Evolutionary conservation across 163 green algal species (phyloP).

Genomic region (Chlorella variabilis): DNA sequence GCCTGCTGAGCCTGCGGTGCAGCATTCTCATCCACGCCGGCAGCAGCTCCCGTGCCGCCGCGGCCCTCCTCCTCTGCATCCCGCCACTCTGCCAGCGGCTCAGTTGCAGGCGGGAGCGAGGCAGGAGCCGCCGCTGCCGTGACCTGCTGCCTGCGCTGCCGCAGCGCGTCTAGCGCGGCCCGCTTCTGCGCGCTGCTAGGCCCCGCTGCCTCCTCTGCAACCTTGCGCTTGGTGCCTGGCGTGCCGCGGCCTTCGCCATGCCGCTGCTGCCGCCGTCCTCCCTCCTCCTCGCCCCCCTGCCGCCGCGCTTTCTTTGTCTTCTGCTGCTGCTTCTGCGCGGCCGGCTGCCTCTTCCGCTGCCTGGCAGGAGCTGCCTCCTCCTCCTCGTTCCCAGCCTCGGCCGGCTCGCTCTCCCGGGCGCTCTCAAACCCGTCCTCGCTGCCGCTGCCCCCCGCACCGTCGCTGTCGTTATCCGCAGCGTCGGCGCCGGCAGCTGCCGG

Average conservation of each 20-base stretch:
- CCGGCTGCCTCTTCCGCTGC: not conserved
- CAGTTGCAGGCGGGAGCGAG: not conserved
- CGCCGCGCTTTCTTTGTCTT: not conserved
- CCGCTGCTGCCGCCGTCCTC: not conserved
- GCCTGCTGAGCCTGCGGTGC: not conserved
- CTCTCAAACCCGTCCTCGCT: conserved; percentile 27
- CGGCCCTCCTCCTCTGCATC: not conserved
- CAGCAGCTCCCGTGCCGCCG: not conserved
- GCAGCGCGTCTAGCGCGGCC: conserved; percentile 17
- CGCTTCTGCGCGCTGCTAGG: conserved; percentile 31
- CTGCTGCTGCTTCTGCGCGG: not conserved
- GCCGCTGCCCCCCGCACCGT: not conserved
- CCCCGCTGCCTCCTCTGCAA: not conserved
- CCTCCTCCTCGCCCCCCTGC: not conserved
- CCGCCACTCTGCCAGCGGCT: conserved; percentile 6
- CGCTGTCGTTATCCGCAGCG: not conserved
- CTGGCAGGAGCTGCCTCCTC: not conserved
- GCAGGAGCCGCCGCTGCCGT: not conserved
- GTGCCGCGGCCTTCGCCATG: not conserved
- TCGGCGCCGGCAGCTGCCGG: not conserved
- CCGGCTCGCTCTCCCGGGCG: conserved; percentile 21
- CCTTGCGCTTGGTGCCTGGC: conserved; percentile 24
- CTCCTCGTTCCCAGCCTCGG: no score
- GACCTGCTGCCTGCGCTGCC: not conserved
- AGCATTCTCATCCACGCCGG: conserved; percentile 5